Evolutionary conservation across 441 rosid species (phyloP).

Genomic region (Flueggea neowawraea): DNA sequence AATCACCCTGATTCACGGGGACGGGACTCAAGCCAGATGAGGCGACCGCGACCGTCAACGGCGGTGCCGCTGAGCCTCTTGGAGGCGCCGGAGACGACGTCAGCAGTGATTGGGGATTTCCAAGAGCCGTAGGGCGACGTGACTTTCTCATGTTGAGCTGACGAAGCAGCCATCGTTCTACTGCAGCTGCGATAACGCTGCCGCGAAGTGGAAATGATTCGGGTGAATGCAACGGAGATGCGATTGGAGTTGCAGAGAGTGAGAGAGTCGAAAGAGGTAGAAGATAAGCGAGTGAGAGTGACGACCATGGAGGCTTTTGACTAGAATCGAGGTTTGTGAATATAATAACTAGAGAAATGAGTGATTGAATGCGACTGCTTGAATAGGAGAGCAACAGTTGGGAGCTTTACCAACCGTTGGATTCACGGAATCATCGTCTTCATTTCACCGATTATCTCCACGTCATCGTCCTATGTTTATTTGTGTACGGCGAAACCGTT

Average conservation of each 20-base stretch:
- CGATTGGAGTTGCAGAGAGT: neutral
- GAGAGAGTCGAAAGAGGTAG: constrained; percentile 7
- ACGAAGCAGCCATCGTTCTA: constrained; percentile 28
- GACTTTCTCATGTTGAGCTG: constrained; percentile 20
- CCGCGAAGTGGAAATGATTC: too few relatives aligned
- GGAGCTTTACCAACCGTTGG: too few relatives aligned
- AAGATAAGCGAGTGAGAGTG: constrained; percentile 29
- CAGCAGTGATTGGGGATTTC: constrained; percentile 97
- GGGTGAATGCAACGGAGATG: too few relatives aligned
- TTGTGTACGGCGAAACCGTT: too few relatives aligned
- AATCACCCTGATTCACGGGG: constrained; percentile 71
- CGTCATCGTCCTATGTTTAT: too few relatives aligned
- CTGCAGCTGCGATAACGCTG: neutral
- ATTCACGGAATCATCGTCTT: too few relatives aligned
- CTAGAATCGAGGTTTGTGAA: too few relatives aligned
- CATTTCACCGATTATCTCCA: too few relatives aligned
- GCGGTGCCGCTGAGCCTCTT: constrained; percentile 82
- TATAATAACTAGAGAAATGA: too few relatives aligned
- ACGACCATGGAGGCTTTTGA: neutral
- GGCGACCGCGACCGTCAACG: constrained; percentile 67
- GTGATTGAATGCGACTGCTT: too few relatives aligned
- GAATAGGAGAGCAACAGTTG: too few relatives aligned
- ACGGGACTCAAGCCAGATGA: constrained; percentile 86
- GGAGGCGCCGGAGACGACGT: constrained; percentile 77
- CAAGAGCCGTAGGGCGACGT: constrained; percentile 87